Evolutionary conservation across 225 moss, liverwort and hornwort genomes (phyloP).

Genomic region (Straminergon stramineum): DNA sequence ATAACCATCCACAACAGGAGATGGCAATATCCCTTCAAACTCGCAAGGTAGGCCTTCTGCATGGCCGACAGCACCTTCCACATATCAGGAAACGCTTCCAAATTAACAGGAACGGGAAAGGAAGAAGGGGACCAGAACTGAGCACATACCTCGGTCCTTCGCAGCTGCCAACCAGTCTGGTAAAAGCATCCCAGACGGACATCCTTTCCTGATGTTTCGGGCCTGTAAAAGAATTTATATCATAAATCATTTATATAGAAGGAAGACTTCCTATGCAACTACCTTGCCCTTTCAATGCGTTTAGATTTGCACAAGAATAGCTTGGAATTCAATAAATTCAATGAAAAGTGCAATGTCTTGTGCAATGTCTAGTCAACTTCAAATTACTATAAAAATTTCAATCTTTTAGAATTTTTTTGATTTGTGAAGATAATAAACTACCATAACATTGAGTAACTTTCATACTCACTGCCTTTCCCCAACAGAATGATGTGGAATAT

Average conservation of each 20-base stretch:
- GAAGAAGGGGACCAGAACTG: neutral
- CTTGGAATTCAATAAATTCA: neutral
- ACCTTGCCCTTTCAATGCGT: neutral
- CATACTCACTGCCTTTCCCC: too few relatives aligned
- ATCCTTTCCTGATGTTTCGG: constrained; percentile 84
- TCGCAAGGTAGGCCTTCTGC: constrained; percentile 88
- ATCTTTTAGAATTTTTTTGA: neutral
- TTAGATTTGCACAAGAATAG: neutral
- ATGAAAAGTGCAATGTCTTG: neutral
- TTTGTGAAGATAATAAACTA: neutral
- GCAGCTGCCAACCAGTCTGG: constrained; percentile 91
- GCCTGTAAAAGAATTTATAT: constrained; percentile 27
- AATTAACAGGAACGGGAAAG: neutral
- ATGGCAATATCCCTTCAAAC: constrained; percentile 82
- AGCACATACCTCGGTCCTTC: constrained; percentile 62
- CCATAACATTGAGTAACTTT: too few relatives aligned
- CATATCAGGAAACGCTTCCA: constrained; percentile 1
- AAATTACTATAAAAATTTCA: neutral
- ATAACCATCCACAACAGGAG: constrained; percentile 91
- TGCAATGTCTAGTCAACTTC: neutral
- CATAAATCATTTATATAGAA: neutral
- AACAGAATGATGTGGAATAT: neutral
- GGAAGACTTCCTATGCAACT: neutral
- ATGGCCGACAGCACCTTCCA: neutral
- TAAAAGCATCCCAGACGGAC: constrained; percentile 62